These are phyloP conservation scores for Chiua virens DNA, from an alignment of 768 basidiomycete species.

Conservation along the genomic window DNA sequence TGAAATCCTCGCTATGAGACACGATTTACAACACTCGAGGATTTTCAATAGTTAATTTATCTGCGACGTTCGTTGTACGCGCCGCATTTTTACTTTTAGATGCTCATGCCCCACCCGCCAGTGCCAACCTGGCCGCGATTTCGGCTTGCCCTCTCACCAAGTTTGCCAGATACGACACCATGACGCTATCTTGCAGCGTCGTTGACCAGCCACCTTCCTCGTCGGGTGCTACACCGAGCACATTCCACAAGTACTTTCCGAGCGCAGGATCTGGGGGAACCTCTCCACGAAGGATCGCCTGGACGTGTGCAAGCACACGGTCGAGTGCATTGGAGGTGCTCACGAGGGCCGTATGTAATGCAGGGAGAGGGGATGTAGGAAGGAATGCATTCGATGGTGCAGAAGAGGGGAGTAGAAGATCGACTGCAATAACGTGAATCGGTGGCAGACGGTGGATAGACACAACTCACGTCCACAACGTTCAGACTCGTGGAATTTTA, in stretches of 20 bases:
- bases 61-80: background rate
- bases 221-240: constrained; percentile 68
- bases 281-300: constrained; percentile 75
- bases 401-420: constrained; percentile 65
- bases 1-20: constrained; percentile 85
- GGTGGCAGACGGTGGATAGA: background rate
- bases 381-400: constrained; percentile 37
- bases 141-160: constrained; percentile 93
- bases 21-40: constrained; percentile 93
- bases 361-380: constrained; percentile 60
- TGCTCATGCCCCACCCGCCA: constrained; percentile 47
- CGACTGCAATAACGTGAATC: constrained; percentile 51
- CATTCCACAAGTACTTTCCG: constrained; percentile 90
- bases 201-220: constrained; percentile 76
- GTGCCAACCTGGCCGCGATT: constrained; percentile 81
- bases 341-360: constrained; percentile 49
- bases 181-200: constrained; percentile 86
- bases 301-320: constrained; percentile 83
- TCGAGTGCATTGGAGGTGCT: constrained; percentile 78
- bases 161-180: constrained; percentile 93
- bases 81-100: constrained; percentile 4
- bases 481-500: constrained; percentile 82
- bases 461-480: constrained; percentile 73
- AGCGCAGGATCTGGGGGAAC: constrained; percentile 78
- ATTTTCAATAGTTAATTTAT: constrained; percentile 84